Base-by-base conservation (phyloP, 331 rosid species). In the Prunus yedoensis region DNA sequence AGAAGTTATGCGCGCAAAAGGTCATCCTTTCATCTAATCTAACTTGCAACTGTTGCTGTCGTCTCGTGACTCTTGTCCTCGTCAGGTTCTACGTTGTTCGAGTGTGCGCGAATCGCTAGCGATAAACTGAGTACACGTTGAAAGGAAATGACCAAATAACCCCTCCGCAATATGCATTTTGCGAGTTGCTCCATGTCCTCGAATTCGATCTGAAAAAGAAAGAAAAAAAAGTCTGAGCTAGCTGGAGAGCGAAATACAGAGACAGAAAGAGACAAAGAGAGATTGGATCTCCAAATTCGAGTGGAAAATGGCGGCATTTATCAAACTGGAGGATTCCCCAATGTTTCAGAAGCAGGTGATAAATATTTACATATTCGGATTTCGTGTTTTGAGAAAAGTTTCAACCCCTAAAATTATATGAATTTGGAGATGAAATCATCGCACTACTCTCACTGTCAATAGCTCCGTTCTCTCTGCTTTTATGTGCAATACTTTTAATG, bases 301-400 rank as follows among this genome's bases (percentile, higher is more conserved):
- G 18, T 1, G 32, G n/a, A 73, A 59, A 90, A 93, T 93, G 73
- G 86, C 92, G 64, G 77, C 97, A 17, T 94, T 92, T 74, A 74
- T 88, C 87, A 94, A 87, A 88, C 96, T 94, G 30, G 99, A 94
- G 41, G 99, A 94, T 78, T 94, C 99, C 46, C 99, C 99, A 21
- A 94, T 94, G 97, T 94, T 94, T 83, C 93, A 89, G 87, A 94
- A 87, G 71, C 97, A 94, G 97, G 99, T 92, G 69, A 41, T 23
- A n/a, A 5, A 51, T 47, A 5, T 60, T 7, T 28, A 45, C 58
- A 11, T 43, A 3, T 61, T 41, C 49, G 7, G 66, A 67, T 52
- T 59, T 63, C 61, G 60, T 75, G 20, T 74, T 73, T 18, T 59
- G 2, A 4, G 45, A 15, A 20, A 74, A 35, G 17, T 47, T 65